Conservation (phyloP, 208 protist genomes). For the Endotrypanum monterogeii region DNA sequence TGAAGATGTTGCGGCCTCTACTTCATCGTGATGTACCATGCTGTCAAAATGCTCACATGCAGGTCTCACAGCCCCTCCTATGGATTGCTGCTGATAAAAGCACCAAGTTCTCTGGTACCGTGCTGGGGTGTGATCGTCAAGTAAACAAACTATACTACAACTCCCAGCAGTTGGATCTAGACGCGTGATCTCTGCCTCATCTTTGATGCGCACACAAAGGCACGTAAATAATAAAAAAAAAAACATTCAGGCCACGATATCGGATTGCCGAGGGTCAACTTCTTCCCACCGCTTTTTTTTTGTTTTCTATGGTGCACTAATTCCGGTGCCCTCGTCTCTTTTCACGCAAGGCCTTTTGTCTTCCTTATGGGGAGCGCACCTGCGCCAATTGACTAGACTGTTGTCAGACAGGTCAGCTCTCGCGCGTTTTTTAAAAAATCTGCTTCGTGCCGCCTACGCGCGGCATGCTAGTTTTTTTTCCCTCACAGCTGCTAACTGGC, state of each 20-base stretch:
- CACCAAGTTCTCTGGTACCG: conserved; percentile 16
- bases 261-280: background rate
- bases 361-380: too few species aligned
- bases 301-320: background rate
- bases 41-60: background rate
- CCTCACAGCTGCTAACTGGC: background rate
- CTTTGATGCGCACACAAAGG: background rate
- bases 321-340: too few species aligned
- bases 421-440: background rate
- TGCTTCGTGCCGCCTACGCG: background rate
- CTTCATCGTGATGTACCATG: conserved; percentile 23
- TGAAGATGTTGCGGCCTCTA: conserved; percentile 24
- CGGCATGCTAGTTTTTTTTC: background rate
- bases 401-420: background rate
- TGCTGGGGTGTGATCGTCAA: conserved; percentile 17
- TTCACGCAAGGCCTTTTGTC: too few species aligned
- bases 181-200: background rate
- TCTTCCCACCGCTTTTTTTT: background rate
- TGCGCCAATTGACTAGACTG: background rate
- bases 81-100: conserved; percentile 31
- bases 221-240: background rate
- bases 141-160: conserved; percentile 38
- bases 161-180: conserved; percentile 25
- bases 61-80: conserved; percentile 39
- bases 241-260: background rate